Base-by-base conservation (phyloP, 1,284 basidiomycete genomes). In the Puccinia sorghi region DNA sequence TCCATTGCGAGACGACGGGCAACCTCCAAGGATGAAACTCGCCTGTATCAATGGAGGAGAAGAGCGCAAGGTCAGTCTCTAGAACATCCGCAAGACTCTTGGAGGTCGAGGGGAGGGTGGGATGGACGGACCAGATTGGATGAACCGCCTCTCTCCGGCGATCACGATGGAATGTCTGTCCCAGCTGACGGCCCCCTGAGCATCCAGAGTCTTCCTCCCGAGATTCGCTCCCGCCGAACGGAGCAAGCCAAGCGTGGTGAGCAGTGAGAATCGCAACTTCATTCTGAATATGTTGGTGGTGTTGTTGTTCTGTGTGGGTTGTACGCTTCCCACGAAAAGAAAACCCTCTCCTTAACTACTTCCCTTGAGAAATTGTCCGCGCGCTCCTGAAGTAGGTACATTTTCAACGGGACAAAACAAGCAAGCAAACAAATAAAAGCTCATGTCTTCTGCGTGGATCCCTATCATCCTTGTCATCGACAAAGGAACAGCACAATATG, bases 21-120 rank as follows among this genome's bases (percentile, higher is more conserved):
- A 93, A 86, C 25, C 92, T 88, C 85, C 90, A 94, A 0, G 92
- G 89, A 82, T 93, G 92, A 83, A 93, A 92, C 84, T 93, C 92
- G 25, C 74, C 74, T 77, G 61, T 9, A 1, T 22, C 46, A 12
- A 71, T 3, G n/a, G 11, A 52, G 13, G 37, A 22, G n/a, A 7
- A 61, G n/a, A 15, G 22, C 22, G n/a, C 11, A 43, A 15, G 41
- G 2, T 32, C 39, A 50, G 66, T 7, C 15, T 46, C 43, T 37
- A 25, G 27, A 50, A 32, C 32, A 32, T 32, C 2, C 32, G 32
- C 32, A 32, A 32, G 32, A 32, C 32, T 32, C 32, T 32, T 32
- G 32, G 32, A 32, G 32, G 32, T 32, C 32, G 32, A 32, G 32
- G 32, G 32, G 32, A 32, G 32, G 1, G 4, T 32, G 32, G 7